Percentiles rank a stretch among this genome's conserved stretches.
Conservation (phyloP, 306 rosid genomes). For the Acacia crassicarpa region DNA sequence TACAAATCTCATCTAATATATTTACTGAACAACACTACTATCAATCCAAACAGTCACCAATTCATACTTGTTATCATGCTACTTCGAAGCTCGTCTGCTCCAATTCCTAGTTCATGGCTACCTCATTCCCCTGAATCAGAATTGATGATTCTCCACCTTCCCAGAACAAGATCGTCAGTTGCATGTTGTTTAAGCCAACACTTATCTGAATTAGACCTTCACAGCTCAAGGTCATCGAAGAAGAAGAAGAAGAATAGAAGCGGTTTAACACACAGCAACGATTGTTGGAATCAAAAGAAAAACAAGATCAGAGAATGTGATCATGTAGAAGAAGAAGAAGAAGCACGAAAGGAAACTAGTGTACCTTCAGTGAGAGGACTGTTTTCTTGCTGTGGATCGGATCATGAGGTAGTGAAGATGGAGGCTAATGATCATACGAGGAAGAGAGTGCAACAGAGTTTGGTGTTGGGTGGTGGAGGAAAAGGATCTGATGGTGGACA, state of each 20-base stretch:
- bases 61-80: slow-evolving; percentile 42
- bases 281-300: not conserved
- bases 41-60: too few relatives aligned
- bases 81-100: slow-evolving; percentile 62
- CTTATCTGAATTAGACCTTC: slow-evolving; percentile 32
- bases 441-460: slow-evolving; percentile 49
- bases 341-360: slow-evolving; percentile 16
- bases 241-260: slow-evolving; percentile 26
- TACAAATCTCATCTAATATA: too few relatives aligned
- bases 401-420: not conserved
- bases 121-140: slow-evolving; percentile 49
- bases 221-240: slow-evolving; percentile 15
- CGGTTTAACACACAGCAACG: not conserved
- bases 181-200: slow-evolving; percentile 22
- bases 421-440: slow-evolving; percentile 22
- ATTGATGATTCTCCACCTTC: slow-evolving; percentile 31
- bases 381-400: slow-evolving; percentile 57
- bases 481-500: slow-evolving; percentile 30
- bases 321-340: slow-evolving; percentile 23
- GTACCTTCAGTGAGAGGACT: slow-evolving; percentile 37
- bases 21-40: too few relatives aligned
- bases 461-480: slow-evolving; percentile 53
- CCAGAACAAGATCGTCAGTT: slow-evolving; percentile 49
- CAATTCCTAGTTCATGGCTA: slow-evolving; percentile 52
- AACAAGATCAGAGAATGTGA: slow-evolving; percentile 26